phyloP scores from a whole-genome alignment of 2,329 filamentous ascomycete genomes.

The Clarireedia sp. region DNA sequence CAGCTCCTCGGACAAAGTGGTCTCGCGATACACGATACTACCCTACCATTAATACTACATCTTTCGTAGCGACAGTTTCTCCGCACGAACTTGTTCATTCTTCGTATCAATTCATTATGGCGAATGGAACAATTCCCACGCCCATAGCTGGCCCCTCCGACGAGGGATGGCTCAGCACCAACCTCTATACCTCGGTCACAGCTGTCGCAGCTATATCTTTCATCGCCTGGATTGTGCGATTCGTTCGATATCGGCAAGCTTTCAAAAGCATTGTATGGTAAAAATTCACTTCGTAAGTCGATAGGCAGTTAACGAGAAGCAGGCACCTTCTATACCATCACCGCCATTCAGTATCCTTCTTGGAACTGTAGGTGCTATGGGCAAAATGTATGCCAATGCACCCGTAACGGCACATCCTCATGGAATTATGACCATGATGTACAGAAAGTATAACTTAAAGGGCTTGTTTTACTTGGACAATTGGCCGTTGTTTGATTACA shows the following conservation, averaged over 20 bases:
- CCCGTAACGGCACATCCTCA: constrained; percentile 4
- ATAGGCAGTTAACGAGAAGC: not conserved
- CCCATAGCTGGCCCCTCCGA: not conserved
- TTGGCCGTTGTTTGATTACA: constrained; percentile 5
- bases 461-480: constrained; percentile 6
- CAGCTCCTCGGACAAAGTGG: no score
- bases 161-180: not conserved
- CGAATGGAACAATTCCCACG: not conserved
- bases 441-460: not conserved
- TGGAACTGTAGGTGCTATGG: constrained; percentile 1
- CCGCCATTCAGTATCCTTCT: constrained; percentile 4
- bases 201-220: not conserved
- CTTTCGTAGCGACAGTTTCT: no score
- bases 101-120: not conserved
- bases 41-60: no score
- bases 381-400: constrained; percentile 1
- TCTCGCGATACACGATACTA: no score
- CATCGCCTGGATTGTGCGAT: not conserved
- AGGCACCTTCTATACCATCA: not conserved
- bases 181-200: not conserved
- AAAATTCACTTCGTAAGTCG: not conserved
- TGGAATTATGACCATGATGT: constrained; percentile 10
- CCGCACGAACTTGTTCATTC: no score
- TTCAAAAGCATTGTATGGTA: not conserved
- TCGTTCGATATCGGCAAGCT: not conserved